A percentile compares a stretch with the other conserved stretches of the same genome.
These are phyloP conservation scores for Dothistroma septosporum DNA, from an alignment of 2,329 filamentous ascomycete genomes.

Conservation along the genomic window DNA sequence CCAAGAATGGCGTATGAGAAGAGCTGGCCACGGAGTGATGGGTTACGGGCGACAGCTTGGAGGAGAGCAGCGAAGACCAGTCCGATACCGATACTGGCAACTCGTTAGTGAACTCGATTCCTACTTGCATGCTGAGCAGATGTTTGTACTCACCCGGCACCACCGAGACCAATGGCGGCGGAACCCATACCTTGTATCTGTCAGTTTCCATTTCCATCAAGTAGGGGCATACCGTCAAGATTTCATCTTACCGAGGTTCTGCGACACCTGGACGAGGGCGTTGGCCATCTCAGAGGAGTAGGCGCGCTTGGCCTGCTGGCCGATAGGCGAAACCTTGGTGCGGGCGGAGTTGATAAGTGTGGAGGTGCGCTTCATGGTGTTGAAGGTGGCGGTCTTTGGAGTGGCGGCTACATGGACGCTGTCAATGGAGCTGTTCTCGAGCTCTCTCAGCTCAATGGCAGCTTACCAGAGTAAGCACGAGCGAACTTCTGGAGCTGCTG, in stretches of 20 bases:
- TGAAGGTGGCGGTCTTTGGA: conserved; percentile 56
- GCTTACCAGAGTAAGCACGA: conserved; percentile 68
- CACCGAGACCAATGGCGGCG: conserved; percentile 77
- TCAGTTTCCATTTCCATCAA: background rate
- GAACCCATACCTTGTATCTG: conserved; percentile 64
- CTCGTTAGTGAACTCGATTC: background rate
- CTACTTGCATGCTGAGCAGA: background rate
- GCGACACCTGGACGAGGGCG: conserved; percentile 84
- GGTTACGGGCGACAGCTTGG: conserved; percentile 88
- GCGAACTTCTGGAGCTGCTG: conserved; percentile 54
- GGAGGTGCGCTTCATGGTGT: conserved; percentile 69
- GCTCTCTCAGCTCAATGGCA: conserved; percentile 17
- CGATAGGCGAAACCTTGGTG: conserved; percentile 42
- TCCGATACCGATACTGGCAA: conserved; percentile 83
- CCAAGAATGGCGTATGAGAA: conserved; percentile 95
- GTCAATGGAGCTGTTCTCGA: conserved; percentile 19
- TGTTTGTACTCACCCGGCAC: conserved; percentile 17
- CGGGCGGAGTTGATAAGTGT: conserved; percentile 41
- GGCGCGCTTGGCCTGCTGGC: conserved; percentile 53
- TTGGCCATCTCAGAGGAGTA: conserved; percentile 87
- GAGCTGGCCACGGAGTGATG: conserved; percentile 87
- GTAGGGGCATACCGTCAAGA: background rate
- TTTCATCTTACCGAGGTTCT: conserved; percentile 63
- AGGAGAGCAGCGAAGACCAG: conserved; percentile 88
- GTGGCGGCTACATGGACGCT: conserved; percentile 27